Conservation (phyloP, 805 yeast species). For the Spathaspora boniae region DNA sequence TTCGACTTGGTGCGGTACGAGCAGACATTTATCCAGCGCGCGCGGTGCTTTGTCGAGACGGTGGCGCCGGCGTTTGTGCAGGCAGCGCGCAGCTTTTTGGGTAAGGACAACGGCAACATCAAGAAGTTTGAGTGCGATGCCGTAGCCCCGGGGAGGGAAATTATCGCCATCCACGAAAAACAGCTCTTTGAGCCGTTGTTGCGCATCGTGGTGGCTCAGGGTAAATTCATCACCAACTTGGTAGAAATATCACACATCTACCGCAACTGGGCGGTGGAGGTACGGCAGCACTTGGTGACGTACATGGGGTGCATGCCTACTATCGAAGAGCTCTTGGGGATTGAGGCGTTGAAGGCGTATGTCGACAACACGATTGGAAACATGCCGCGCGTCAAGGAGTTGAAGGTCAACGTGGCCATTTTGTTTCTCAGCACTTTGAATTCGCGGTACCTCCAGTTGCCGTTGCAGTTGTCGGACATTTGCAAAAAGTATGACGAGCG, state of each 20-base stretch:
- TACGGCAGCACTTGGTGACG: constrained; percentile 48
- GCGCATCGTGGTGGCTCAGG: constrained; percentile 54
- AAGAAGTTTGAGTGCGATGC: constrained; percentile 59
- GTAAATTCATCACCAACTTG: constrained; percentile 57
- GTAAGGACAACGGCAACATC: constrained; percentile 13
- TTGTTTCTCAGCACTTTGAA: constrained; percentile 41
- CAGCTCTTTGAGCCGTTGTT: constrained; percentile 56
- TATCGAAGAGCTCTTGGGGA: constrained; percentile 52
- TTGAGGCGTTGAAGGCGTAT: constrained; percentile 59
- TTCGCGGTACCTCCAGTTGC: constrained; percentile 48
- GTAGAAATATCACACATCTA: constrained; percentile 56
- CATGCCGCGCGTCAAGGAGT: constrained; percentile 46
- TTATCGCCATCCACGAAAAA: constrained; percentile 54
- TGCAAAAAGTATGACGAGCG: constrained; percentile 38
- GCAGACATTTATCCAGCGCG: constrained; percentile 64
- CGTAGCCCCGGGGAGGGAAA: constrained; percentile 48
- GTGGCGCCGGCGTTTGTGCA: constrained; percentile 41
- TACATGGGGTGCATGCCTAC: constrained; percentile 63
- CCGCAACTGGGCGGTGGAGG: constrained; percentile 59
- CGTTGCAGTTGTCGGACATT: constrained; percentile 61
- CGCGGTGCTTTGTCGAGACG: constrained; percentile 55
- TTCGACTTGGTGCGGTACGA: constrained; percentile 74
- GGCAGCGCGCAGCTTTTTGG: constrained; percentile 22
- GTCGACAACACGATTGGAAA: constrained; percentile 47
- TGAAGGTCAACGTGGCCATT: constrained; percentile 39